Evolutionary conservation across 345 rosid species (phyloP), one percentile per base, ranked within the genome.

Genomic region (Citrus trifoliata): DNA sequence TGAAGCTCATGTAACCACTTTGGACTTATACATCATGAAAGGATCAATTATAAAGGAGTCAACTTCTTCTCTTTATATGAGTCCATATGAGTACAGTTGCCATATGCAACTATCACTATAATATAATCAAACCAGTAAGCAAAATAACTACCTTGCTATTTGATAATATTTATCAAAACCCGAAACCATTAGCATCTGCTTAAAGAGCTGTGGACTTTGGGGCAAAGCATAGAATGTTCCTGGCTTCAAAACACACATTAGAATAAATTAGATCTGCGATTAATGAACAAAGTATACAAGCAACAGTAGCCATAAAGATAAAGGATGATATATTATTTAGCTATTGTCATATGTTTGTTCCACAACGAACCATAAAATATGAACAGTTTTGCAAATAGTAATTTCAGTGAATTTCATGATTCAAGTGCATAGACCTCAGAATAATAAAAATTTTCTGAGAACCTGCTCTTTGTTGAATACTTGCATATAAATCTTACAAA

Each of bases 201-300:
- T 96, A 83, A 90, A 94, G 56, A 96, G 97, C 82, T 94, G 99
- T 18, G 98, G 98, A 83, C 99, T 96, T 81, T 93, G 98, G 27
- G 98, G 98, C 90, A 94, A 87, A 79, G 99, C 98, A 87, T 94
- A 94, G 86, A 96, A 96, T 84, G 97, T 85, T 89, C 99, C 97
- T 90, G 97, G 88, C 99, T 96, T 94, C 91, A 90, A 89, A 87
- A 85, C 75, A 86, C 83, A 87, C 67, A 86, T 77, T 67, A 77
- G 75, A 82, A 33, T 40, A 82, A 83, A 89, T 89, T 85, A 89
- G 80, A 80, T 64, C 48, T 42, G 66, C 62, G 75, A 75, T 62
- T 81, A 80, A 80, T 78, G 75, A 40, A 73, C 18, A 80, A 79
- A 74, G 77, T 70, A 80, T 63, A 79, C 68, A 60, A 71, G 59